A percentile compares a stretch with the other conserved stretches of the same genome.
Conservation (phyloP, 2,329 filamentous ascomycete genomes). For the Colletotrichum sp. region DNA sequence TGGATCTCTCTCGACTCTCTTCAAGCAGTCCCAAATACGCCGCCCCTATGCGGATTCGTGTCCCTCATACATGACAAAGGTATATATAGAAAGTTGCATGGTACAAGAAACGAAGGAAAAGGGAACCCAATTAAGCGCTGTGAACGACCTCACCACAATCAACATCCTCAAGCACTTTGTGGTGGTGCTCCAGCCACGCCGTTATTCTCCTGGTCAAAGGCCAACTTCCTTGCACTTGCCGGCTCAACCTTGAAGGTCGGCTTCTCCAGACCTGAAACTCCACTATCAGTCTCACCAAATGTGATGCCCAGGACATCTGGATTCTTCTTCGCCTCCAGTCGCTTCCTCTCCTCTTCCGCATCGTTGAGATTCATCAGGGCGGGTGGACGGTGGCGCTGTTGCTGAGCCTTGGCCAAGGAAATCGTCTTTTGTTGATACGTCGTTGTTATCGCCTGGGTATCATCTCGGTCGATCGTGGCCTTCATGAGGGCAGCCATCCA, state of each 20-base stretch:
- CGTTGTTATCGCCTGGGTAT: conserved; percentile 78
- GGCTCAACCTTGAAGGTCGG: conserved; percentile 35
- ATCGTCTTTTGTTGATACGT: conserved; percentile 99
- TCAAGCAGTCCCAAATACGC: conserved; percentile 20
- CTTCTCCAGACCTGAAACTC: conserved; percentile 47
- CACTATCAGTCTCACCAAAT: conserved; percentile 48
- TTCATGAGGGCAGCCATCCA: conserved; percentile 99
- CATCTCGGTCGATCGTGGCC: conserved; percentile 94
- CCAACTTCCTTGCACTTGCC: conserved; percentile 25
- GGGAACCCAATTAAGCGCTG: background rate
- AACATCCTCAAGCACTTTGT: conserved; percentile 32
- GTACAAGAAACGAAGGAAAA: conserved; percentile 20
- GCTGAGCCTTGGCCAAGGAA: conserved; percentile 83
- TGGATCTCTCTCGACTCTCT: conserved; percentile 1
- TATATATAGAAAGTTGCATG: conserved; percentile 20
- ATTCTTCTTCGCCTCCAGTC: conserved; percentile 29
- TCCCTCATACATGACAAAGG: conserved; percentile 23
- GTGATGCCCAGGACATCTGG: conserved; percentile 45
- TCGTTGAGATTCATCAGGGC: conserved; percentile 73
- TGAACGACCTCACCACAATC: background rate
- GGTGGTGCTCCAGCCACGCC: conserved; percentile 26
- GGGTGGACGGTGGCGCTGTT: conserved; percentile 88
- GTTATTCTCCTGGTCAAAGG: conserved; percentile 30
- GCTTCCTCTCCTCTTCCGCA: conserved; percentile 28
- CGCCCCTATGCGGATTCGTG: conserved; percentile 21